A percentile compares a stretch with the other conserved stretches of the same genome.
phyloP scores from a whole-genome alignment of 1,139 yeast genomes.

The Geotrichum klebahnii region DNA sequence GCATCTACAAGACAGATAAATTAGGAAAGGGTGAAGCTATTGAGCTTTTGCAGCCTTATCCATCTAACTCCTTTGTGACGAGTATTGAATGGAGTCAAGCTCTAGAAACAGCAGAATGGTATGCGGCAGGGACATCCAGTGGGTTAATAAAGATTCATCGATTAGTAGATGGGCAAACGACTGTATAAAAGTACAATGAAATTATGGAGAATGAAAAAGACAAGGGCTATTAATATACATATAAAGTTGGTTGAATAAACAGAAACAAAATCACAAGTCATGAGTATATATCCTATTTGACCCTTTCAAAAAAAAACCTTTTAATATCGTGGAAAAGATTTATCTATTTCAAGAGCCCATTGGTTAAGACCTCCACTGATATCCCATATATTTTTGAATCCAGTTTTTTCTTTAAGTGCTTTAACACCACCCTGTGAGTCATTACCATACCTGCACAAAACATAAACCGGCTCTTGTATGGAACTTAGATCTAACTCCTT shows the following conservation, averaged over 20 bases:
- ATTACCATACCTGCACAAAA: conserved; percentile 83
- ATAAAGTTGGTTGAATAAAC: no score
- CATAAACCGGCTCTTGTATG: conserved; percentile 35
- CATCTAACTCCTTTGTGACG: conserved; percentile 53
- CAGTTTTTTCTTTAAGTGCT: conserved; percentile 49
- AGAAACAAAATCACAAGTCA: no score
- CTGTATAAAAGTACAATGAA: not conserved
- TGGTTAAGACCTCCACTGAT: conserved; percentile 70
- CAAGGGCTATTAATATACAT: not conserved
- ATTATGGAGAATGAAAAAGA: not conserved
- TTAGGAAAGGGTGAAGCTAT: conserved; percentile 28
- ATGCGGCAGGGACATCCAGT: conserved; percentile 60
- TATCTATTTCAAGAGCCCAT: conserved; percentile 66
- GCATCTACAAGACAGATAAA: conserved; percentile 27
- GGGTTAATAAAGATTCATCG: conserved; percentile 68
- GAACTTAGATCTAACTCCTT: conserved; percentile 8
- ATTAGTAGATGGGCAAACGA: conserved; percentile 29
- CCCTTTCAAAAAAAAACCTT: not conserved
- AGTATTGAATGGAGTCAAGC: conserved; percentile 62
- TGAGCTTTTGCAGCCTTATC: conserved; percentile 39
- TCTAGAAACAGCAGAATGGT: conserved; percentile 50
- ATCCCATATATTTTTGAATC: conserved; percentile 53
- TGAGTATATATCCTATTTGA: not conserved
- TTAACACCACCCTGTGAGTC: conserved; percentile 80
- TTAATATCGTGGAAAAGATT: conserved; percentile 63